Evolutionary conservation across 345 rosid genomes (phyloP).

Genomic region (Citropsis articulata): DNA sequence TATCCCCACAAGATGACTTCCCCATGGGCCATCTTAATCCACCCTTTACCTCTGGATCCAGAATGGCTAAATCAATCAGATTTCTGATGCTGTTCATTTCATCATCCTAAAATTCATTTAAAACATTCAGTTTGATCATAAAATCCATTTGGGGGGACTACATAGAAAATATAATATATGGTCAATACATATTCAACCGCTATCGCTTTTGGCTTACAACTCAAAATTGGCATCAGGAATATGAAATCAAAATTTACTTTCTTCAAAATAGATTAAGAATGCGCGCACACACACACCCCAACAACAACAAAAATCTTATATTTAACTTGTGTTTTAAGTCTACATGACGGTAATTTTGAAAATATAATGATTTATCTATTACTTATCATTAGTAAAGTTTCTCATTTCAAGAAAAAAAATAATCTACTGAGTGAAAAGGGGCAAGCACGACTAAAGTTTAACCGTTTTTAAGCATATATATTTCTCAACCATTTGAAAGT

Average conservation of each 20-base stretch:
- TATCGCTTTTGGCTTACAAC: background rate
- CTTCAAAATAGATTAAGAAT: background rate
- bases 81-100: conserved; percentile 43
- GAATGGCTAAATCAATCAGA: conserved; percentile 44
- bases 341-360: background rate
- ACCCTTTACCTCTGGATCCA: conserved; percentile 63
- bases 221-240: background rate
- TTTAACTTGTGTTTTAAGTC: background rate
- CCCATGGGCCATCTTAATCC: conserved; percentile 67
- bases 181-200: background rate
- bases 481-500: too few species aligned
- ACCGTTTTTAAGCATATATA: background rate
- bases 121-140: background rate
- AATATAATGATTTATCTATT: too few species aligned
- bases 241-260: too few species aligned
- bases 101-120: conserved; percentile 44
- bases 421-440: too few species aligned
- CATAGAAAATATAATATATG: background rate
- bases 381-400: too few species aligned
- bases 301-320: too few species aligned
- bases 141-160: background rate
- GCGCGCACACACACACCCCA: too few species aligned
- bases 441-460: too few species aligned
- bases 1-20: conserved; percentile 35
- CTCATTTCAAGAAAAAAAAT: too few species aligned